phyloP scores from a whole-genome alignment of 2,329 filamentous ascomycete species.

The Aspergillus candidus region DNA sequence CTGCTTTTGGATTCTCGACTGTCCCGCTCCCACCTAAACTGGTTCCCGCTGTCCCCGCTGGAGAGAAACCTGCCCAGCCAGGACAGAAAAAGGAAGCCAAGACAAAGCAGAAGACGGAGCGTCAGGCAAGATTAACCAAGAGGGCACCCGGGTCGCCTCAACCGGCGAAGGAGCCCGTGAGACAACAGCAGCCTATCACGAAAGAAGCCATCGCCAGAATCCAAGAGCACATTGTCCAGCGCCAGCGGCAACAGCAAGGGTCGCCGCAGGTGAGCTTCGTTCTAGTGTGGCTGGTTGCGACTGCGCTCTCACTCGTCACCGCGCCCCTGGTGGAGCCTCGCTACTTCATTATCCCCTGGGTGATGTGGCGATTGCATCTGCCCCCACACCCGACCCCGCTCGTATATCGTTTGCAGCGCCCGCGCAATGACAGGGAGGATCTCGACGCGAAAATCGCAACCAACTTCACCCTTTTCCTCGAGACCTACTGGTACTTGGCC shows the following conservation, averaged over 20 bases:
- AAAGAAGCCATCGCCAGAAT: conserved; percentile 25
- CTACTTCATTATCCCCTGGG: conserved; percentile 93
- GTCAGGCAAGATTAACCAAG: conserved; percentile 18
- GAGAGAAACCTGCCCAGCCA: conserved; percentile 9
- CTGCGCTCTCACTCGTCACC: conserved; percentile 71
- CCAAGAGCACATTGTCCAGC: conserved; percentile 24
- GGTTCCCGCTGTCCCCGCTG: conserved; percentile 14
- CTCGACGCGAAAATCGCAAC: conserved; percentile 22
- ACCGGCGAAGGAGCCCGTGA: not conserved
- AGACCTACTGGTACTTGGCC: conserved; percentile 52
- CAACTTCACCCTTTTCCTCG: conserved; percentile 36
- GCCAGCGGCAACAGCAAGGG: conserved; percentile 24
- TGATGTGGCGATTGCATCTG: conserved; percentile 80
- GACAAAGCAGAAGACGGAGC: conserved; percentile 18
- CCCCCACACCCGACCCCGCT: conserved; percentile 43
- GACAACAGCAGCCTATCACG: conserved; percentile 13
- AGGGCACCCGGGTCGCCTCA: conserved; percentile 11
- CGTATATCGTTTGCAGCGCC: conserved; percentile 22
- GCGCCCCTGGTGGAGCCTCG: conserved; percentile 90
- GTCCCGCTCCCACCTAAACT: conserved; percentile 17
- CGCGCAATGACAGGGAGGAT: conserved; percentile 17
- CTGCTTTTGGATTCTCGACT: conserved; percentile 49
- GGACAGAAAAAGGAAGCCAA: conserved; percentile 17
- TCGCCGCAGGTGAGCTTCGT: conserved; percentile 46
- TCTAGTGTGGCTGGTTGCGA: conserved; percentile 61